A percentile compares a stretch with the other conserved stretches of the same genome.
phyloP scores from a whole-genome alignment of 176 grass and related monocot species.

The Hsuehochloa calcarea region DNA sequence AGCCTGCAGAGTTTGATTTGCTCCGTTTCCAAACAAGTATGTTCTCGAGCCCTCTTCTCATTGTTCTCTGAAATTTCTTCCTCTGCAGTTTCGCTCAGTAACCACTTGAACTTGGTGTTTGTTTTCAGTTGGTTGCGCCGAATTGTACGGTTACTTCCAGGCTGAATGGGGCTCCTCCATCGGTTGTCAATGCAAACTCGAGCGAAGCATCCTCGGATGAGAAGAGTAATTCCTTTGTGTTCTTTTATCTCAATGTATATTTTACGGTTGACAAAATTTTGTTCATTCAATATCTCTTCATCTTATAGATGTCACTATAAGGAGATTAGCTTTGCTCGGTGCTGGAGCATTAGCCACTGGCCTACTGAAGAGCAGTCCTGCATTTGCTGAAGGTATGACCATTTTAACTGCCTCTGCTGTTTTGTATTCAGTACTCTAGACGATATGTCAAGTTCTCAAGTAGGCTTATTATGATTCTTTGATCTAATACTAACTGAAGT shows the following conservation, averaged over 20 bases:
- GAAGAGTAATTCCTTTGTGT: conserved; percentile 41
- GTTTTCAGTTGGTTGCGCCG: conserved; percentile 46
- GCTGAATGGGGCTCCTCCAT: conserved; percentile 31
- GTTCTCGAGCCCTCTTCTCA: neutral
- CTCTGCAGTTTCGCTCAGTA: neutral
- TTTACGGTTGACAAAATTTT: neutral
- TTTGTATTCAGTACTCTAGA: neutral
- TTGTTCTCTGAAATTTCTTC: conserved; percentile 2
- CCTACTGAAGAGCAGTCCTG: conserved; percentile 37
- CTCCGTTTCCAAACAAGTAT: conserved; percentile 62
- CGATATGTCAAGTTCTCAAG: neutral
- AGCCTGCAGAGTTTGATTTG: conserved; percentile 51
- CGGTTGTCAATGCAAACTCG: conserved; percentile 36
- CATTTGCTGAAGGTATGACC: conserved; percentile 71
- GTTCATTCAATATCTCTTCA: neutral
- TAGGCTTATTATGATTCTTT: neutral
- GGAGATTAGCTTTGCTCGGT: conserved; percentile 61
- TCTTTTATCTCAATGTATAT: neutral
- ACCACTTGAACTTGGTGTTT: conserved; percentile 3
- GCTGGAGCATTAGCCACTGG: conserved; percentile 54
- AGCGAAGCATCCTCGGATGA: conserved; percentile 33
- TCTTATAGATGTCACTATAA: conserved; percentile 53
- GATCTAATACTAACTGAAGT: conserved; percentile 30
- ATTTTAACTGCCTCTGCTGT: neutral
- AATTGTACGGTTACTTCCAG: conserved; percentile 31